Evolutionary conservation across 164 flowering plant genomes (phyloP).

Genomic region (Macadamia integrifolia): DNA sequence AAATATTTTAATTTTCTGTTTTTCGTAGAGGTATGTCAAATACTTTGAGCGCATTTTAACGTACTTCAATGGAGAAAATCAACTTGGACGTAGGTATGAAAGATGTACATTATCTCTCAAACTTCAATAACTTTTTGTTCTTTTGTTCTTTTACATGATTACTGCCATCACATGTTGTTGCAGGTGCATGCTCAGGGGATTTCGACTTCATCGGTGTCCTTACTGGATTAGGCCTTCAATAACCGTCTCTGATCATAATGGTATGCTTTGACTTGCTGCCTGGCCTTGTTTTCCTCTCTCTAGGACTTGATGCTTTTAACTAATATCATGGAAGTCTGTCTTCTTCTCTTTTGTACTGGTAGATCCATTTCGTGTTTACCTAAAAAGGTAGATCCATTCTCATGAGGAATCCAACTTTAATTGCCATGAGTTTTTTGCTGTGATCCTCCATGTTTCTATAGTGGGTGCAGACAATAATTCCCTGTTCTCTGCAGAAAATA

Average conservation of each 20-base stretch:
- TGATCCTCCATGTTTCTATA: too few species aligned
- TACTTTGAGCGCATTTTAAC: slow-evolving; percentile 85
- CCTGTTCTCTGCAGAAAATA: too few species aligned
- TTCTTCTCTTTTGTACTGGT: too few species aligned
- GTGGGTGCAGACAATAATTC: too few species aligned
- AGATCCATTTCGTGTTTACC: too few species aligned
- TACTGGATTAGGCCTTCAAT: slow-evolving; percentile 97
- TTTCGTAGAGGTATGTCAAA: slow-evolving; percentile 82
- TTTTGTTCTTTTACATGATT: not conserved
- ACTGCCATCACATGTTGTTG: slow-evolving; percentile 11
- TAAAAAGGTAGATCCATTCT: too few species aligned
- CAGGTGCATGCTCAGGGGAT: slow-evolving; percentile 98
- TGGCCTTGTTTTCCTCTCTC: too few species aligned
- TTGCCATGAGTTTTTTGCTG: too few species aligned
- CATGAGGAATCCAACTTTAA: too few species aligned
- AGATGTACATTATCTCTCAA: not conserved
- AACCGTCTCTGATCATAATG: slow-evolving; percentile 86
- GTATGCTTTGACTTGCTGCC: slow-evolving; percentile 23
- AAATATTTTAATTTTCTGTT: slow-evolving; percentile 8
- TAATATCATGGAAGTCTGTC: too few species aligned
- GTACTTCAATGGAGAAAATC: slow-evolving; percentile 87
- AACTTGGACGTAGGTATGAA: slow-evolving; percentile 84
- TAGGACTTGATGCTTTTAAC: too few species aligned
- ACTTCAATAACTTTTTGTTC: not conserved
- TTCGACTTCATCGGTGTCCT: slow-evolving; percentile 94